phyloP scores from a whole-genome alignment of 306 rosid genomes.

The Gynostemma pentaphyllum region DNA sequence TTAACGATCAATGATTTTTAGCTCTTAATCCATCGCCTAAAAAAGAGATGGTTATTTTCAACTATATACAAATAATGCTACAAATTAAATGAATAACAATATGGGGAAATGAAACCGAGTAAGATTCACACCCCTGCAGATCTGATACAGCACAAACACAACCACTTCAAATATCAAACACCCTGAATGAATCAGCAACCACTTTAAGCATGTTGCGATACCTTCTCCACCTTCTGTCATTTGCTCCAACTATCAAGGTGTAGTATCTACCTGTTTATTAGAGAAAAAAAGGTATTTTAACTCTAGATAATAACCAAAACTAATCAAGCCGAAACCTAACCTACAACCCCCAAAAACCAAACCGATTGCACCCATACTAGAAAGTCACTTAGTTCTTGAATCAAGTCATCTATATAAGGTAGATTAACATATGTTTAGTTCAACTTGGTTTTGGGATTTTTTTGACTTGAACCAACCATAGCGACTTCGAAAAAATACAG shows the following conservation, averaged over 20 bases:
- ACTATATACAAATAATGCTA: constrained; percentile 4
- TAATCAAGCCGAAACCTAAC: too few relatives aligned
- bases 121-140: not conserved
- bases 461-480: not conserved
- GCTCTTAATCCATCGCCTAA: not conserved
- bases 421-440: not conserved
- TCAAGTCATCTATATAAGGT: not conserved
- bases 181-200: constrained; percentile 84
- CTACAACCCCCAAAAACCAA: too few relatives aligned
- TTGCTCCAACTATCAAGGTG: constrained; percentile 73
- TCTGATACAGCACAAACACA: too few relatives aligned
- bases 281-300: not conserved
- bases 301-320: too few relatives aligned
- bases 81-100: not conserved
- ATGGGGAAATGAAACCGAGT: not conserved
- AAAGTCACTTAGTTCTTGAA: not conserved
- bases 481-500: not conserved
- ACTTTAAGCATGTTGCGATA: constrained; percentile 61
- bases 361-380: too few relatives aligned
- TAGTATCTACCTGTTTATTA: constrained; percentile 62
- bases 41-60: not conserved
- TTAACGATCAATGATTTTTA: not conserved
- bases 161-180: constrained; percentile 51
- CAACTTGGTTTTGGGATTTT: not conserved
- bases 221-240: constrained; percentile 89